Evolutionary conservation across 768 basidiomycete genomes (phyloP).

Genomic region (Mrakia hoshinonis): DNA sequence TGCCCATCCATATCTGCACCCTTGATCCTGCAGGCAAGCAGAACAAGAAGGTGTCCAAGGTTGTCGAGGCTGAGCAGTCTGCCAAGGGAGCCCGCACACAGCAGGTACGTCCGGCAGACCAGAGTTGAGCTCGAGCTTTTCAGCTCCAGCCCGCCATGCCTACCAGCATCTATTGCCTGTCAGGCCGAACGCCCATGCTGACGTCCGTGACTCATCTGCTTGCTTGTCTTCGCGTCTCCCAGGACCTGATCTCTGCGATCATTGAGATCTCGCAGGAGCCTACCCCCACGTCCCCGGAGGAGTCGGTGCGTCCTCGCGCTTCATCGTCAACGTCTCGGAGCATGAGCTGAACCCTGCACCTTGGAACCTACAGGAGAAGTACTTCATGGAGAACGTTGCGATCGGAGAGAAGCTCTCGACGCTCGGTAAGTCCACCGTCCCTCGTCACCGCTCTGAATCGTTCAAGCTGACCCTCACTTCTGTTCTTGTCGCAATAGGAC

Average conservation of each 20-base stretch:
- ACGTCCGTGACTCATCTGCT: background rate
- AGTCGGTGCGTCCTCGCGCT: conserved; percentile 17
- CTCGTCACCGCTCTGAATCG: background rate
- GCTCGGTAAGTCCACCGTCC: conserved; percentile 51
- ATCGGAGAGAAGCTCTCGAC: conserved; percentile 74
- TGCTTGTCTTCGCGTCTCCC: background rate
- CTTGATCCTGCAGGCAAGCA: conserved; percentile 61
- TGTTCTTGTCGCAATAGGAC: conserved; percentile 49
- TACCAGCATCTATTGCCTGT: background rate
- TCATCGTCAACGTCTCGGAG: background rate
- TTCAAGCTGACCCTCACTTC: conserved; percentile 1
- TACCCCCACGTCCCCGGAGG: conserved; percentile 26
- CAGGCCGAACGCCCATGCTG: background rate
- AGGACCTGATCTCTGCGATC: conserved; percentile 29
- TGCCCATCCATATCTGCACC: background rate
- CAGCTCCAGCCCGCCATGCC: background rate
- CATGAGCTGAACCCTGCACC: background rate
- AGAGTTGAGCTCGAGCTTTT: background rate
- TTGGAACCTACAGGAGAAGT: conserved; percentile 52
- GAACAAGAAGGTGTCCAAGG: conserved; percentile 61
- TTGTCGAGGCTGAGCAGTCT: conserved; percentile 48
- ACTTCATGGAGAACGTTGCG: conserved; percentile 83
- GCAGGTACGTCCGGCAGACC: conserved; percentile 29
- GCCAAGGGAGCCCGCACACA: conserved; percentile 44
- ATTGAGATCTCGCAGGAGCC: conserved; percentile 30